These are phyloP conservation scores for Pichia thaimueangensis DNA, from an alignment of 805 yeast species.

Conservation along the genomic window DNA sequence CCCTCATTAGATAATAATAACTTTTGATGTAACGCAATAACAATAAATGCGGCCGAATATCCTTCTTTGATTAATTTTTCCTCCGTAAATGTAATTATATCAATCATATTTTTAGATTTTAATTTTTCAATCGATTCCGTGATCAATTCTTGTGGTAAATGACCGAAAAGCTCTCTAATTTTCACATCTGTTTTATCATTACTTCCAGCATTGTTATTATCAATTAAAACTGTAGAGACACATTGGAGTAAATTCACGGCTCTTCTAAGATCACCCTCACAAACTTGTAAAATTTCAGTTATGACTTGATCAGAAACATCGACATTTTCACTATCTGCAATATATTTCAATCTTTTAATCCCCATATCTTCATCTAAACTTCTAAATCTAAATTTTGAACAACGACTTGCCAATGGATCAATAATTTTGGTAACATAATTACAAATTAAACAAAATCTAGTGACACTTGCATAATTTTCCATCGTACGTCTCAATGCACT, in stretches of 20 bases:
- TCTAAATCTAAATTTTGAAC: constrained; percentile 90
- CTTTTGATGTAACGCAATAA: constrained; percentile 28
- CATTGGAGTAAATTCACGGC: constrained; percentile 89
- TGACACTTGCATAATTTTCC: constrained; percentile 84
- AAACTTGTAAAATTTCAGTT: constrained; percentile 57
- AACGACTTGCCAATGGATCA: constrained; percentile 93
- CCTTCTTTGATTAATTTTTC: constrained; percentile 27
- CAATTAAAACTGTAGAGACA: constrained; percentile 53
- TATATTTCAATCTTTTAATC: constrained; percentile 53
- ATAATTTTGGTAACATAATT: constrained; percentile 95
- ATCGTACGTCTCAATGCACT: constrained; percentile 89
- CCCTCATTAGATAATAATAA: constrained; percentile 38
- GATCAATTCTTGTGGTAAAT: constrained; percentile 22
- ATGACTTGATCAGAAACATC: constrained; percentile 45
- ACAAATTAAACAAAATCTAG: constrained; percentile 92
- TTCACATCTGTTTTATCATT: constrained; percentile 7
- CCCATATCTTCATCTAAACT: constrained; percentile 70
- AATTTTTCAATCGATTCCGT: constrained; percentile 17
- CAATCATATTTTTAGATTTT: constrained; percentile 19
- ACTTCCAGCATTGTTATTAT: constrained; percentile 14
- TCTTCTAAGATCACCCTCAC: constrained; percentile 87
- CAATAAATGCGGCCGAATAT: constrained; percentile 27
- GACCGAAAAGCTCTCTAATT: constrained; percentile 30
- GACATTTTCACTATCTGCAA: constrained; percentile 44
- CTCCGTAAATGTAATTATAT: constrained; percentile 23